phyloP scores from a whole-genome alignment of 257 asterid species.

The Capsicum baccatum region DNA sequence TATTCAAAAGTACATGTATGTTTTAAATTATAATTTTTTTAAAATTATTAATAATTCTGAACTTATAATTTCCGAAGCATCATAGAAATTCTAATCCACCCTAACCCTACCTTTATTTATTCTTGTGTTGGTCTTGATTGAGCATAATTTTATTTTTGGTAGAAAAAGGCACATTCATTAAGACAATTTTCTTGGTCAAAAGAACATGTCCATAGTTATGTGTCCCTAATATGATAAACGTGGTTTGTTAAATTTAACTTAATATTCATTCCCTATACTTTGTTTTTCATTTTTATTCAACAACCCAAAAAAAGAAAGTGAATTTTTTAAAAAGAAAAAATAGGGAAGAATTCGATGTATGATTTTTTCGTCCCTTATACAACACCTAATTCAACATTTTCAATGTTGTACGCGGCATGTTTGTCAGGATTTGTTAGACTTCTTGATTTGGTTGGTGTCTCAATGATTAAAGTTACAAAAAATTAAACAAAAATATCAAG shows the following conservation, averaged over 20 bases:
- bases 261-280: not conserved
- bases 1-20: no score
- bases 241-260: conserved; percentile 8
- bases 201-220: not conserved
- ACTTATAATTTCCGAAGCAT: no score
- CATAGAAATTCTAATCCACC: no score
- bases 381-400: conserved; percentile 19
- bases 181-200: not conserved
- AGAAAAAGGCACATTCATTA: not conserved
- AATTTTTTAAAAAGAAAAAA: not conserved
- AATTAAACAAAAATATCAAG: not conserved
- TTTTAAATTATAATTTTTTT: no score
- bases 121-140: not conserved
- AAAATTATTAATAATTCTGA: no score
- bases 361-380: not conserved
- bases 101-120: not conserved
- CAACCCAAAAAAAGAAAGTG: not conserved
- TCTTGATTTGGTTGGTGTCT: conserved; percentile 25
- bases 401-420: conserved; percentile 1
- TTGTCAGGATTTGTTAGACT: conserved; percentile 10
- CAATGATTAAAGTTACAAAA: not conserved
- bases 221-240: conserved; percentile 17
- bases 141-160: not conserved
- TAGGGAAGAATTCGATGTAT: not conserved
- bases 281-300: conserved; percentile 4